phyloP scores from a whole-genome alignment of 2,329 filamentous ascomycete genomes.

The Paradendryphiella salina region DNA sequence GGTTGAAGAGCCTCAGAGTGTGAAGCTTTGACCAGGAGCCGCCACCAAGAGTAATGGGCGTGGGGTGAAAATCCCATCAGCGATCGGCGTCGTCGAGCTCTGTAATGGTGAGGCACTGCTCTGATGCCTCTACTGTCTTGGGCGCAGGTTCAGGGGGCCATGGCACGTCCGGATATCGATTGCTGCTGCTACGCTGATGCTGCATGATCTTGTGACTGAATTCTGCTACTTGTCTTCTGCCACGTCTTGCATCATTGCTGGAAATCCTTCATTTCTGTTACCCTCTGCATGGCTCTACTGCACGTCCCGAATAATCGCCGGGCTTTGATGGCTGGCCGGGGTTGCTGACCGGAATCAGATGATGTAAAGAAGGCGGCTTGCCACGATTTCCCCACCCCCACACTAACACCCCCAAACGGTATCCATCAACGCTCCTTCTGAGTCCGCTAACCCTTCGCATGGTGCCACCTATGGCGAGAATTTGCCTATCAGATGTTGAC shows the following conservation, averaged over 20 bases:
- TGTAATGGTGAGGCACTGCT: slow-evolving; percentile 18
- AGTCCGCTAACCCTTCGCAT: slow-evolving; percentile 41
- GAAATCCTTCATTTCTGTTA: slow-evolving; percentile 21
- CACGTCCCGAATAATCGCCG: slow-evolving; percentile 20
- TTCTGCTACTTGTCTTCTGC: slow-evolving; percentile 28
- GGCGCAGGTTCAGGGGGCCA: slow-evolving; percentile 4
- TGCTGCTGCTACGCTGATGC: slow-evolving; percentile 28
- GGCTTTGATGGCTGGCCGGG: slow-evolving; percentile 18
- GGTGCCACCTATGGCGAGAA: slow-evolving; percentile 38
- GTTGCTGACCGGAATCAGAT: slow-evolving; percentile 41
- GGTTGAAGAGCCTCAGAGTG: slow-evolving; percentile 20
- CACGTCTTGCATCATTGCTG: slow-evolving; percentile 40
- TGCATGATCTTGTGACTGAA: slow-evolving; percentile 34
- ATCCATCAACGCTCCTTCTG: slow-evolving; percentile 38
- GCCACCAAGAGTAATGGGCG: slow-evolving; percentile 29
- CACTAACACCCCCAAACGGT: slow-evolving; percentile 41
- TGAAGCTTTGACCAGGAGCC: slow-evolving; percentile 21
- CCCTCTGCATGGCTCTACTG: slow-evolving; percentile 29
- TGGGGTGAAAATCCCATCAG: slow-evolving; percentile 25
- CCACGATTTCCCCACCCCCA: slow-evolving; percentile 44
- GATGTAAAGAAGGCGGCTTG: slow-evolving; percentile 33
- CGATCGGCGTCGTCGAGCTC: slow-evolving; percentile 17
- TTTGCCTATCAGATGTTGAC: slow-evolving; percentile 36
- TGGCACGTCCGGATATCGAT: slow-evolving; percentile 15
- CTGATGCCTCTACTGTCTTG: slow-evolving; percentile 5